Conservation (phyloP, 805 yeast genomes). For the Teunomyces lycoperdinae region DNA sequence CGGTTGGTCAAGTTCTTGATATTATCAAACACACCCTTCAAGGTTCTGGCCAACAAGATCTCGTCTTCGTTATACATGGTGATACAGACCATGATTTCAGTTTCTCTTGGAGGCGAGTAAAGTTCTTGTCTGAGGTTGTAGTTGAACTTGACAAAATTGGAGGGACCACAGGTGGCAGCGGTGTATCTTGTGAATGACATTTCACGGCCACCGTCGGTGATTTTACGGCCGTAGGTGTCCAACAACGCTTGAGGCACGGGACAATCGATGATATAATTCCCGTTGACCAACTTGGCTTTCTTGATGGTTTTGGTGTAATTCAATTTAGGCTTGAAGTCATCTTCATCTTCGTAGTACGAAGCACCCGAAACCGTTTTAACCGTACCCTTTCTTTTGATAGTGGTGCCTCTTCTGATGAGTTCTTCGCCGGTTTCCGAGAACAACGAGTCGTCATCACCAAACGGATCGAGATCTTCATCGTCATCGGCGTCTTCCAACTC, state of each 20-base stretch:
- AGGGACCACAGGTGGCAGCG: constrained; percentile 91
- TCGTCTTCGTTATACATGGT: constrained; percentile 72
- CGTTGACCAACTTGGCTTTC: constrained; percentile 54
- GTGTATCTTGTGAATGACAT: constrained; percentile 89
- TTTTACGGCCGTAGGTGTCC: constrained; percentile 32
- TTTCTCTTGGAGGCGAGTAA: constrained; percentile 72
- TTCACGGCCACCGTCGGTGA: constrained; percentile 47
- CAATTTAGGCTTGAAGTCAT: constrained; percentile 38
- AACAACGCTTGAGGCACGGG: constrained; percentile 40
- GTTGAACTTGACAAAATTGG: constrained; percentile 54
- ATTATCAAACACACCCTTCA: constrained; percentile 75
- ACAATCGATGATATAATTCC: constrained; percentile 44
- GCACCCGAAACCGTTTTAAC: neutral
- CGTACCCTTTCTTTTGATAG: constrained; percentile 21
- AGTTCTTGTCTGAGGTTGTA: constrained; percentile 83
- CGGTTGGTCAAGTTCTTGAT: constrained; percentile 69
- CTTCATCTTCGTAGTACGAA: constrained; percentile 25
- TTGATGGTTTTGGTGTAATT: constrained; percentile 41
- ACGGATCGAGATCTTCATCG: constrained; percentile 37
- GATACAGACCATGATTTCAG: constrained; percentile 67
- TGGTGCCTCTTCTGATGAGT: constrained; percentile 28
- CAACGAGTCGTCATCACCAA: constrained; percentile 43
- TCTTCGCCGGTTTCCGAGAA: constrained; percentile 43
- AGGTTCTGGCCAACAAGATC: constrained; percentile 54
- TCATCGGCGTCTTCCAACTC: constrained; percentile 39